A percentile compares a stretch with the other conserved stretches of the same genome.
These are phyloP conservation scores for Arthromyces matolae DNA, from an alignment of 768 basidiomycete species.

Conservation along the genomic window DNA sequence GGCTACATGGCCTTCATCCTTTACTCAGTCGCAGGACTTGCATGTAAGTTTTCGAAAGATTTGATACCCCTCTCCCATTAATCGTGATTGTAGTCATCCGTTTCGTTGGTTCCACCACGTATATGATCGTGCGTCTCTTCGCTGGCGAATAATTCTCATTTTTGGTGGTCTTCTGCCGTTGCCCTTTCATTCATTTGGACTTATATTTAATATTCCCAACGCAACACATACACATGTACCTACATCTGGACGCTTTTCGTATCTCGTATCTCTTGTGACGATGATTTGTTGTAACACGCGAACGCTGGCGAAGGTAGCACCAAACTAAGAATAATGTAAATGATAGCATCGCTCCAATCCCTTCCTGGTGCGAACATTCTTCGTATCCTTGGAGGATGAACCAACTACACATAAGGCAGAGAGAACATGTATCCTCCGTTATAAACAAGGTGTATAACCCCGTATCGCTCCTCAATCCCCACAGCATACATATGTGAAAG, in stretches of 20 bases:
- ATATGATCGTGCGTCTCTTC: constrained; percentile 84
- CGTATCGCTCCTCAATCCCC: constrained; percentile 11
- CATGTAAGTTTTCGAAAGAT: constrained; percentile 73
- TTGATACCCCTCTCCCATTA: not conserved
- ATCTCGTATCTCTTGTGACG: no score
- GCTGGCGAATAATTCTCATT: constrained; percentile 82
- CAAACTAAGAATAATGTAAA: no score
- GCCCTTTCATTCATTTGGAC: no score
- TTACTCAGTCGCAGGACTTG: constrained; percentile 84
- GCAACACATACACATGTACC: no score
- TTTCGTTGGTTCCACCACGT: constrained; percentile 76
- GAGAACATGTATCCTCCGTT: constrained; percentile 5
- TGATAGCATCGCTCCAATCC: no score
- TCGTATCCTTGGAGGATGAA: no score
- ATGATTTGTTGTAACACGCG: no score
- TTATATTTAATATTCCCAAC: no score
- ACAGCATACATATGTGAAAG: constrained; percentile 4
- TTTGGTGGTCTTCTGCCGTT: no score
- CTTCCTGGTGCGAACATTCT: no score
- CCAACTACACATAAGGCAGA: constrained; percentile 11
- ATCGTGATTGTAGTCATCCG: constrained; percentile 61
- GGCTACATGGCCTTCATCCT: constrained; percentile 90
- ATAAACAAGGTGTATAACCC: constrained; percentile 12
- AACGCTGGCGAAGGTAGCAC: no score
- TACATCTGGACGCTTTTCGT: no score